Evolutionary conservation across 768 basidiomycete genomes (phyloP), one percentile per base, ranked within the genome.

Genomic region (Phlegmacium glaucopus): DNA sequence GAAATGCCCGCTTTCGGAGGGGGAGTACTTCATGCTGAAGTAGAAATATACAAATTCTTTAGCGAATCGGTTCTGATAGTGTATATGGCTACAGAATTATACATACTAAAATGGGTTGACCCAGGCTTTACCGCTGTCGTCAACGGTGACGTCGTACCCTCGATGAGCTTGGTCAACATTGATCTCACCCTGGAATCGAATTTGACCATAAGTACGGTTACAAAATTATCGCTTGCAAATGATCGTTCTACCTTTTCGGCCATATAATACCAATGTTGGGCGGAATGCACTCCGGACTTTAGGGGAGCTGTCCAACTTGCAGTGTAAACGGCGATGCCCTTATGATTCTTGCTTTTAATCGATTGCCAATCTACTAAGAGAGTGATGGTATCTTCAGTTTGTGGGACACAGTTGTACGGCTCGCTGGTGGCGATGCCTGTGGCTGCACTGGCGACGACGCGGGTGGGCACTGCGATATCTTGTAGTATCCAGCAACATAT

Each of bases 261-360:
- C 87, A 94, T 90, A 68, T 94, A 94, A 67, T 94, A 92, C 88
- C 90, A 94, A 60, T 90, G 85, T 60, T 96, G 93, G 34, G 85
- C 87, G 7, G 87, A 85, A 64, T 94, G 92, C 8, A 95, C 77
- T n/a, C 92, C 93, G 16, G 88, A 76, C 62, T 89, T 88, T 49
- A 92, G 70, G 13, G 93, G 94, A 1, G 94, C 93, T 1, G 93
- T 94, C 93, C 93, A 96, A 43, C 87, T 89, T 8, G 94, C 92
- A 4, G 94, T 94, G 70, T 93, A 96, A 1, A 95, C 89, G 2
- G 82, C 93, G 1, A 88, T 93, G 17, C 94, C 93, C 51, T 74
- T 78, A 69, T 92, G 89, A 56, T 72, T 84, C 12, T 78, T 65
- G 66, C 87, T 90, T 53, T 74, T 78, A 53, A 82, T 69, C 44